These are phyloP conservation scores for Nepenthes mirabilis DNA, from an alignment of 148 eudicot genomes.

Conservation along the genomic window DNA sequence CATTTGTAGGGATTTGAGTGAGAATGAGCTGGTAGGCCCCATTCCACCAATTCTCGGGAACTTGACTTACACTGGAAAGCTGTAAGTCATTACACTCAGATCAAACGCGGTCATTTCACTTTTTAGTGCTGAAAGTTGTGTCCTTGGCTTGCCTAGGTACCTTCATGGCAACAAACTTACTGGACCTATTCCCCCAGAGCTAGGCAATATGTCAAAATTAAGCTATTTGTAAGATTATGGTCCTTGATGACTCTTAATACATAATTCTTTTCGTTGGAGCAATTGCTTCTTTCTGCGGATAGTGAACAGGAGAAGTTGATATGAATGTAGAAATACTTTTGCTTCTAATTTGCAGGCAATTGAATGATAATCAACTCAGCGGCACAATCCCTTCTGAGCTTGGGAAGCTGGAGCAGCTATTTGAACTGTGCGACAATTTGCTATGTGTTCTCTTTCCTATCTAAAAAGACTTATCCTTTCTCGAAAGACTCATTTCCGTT, in stretches of 20 bases:
- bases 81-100: slow-evolving; percentile 23
- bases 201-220: slow-evolving; percentile 67
- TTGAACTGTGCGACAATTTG: slow-evolving; percentile 40
- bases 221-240: slow-evolving; percentile 45
- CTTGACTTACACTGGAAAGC: slow-evolving; percentile 57
- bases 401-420: slow-evolving; percentile 61
- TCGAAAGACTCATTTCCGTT: background rate
- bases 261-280: background rate
- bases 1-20: slow-evolving; percentile 48
- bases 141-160: slow-evolving; percentile 20
- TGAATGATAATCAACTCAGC: slow-evolving; percentile 43
- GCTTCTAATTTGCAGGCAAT: slow-evolving; percentile 32
- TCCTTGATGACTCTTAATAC: background rate
- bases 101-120: background rate
- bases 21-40: slow-evolving; percentile 54
- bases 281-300: background rate
- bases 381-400: slow-evolving; percentile 60
- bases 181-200: slow-evolving; percentile 58
- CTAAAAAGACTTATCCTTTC: background rate
- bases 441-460: background rate
- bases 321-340: too few relatives aligned
- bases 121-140: background rate
- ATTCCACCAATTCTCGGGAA: slow-evolving; percentile 66
- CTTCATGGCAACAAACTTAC: slow-evolving; percentile 63
- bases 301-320: background rate